Evolutionary conservation across 2,329 filamentous ascomycete species (phyloP), one percentile per base, ranked within the genome.

Genomic region (Colletotrichum karsti): DNA sequence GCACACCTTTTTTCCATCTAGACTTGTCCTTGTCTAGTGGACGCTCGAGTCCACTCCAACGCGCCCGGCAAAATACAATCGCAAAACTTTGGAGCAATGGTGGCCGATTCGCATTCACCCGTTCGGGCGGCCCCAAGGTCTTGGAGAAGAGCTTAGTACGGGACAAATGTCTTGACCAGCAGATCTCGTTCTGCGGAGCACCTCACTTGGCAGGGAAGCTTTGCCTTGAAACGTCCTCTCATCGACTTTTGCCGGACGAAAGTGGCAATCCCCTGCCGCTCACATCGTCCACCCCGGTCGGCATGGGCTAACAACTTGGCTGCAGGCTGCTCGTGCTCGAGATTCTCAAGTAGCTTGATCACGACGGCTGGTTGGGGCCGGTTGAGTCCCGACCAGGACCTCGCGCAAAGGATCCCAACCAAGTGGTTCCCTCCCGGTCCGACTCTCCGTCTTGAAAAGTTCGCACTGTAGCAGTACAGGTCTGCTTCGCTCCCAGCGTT

Each of bases 21-120:
- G 54, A 44, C 64, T 58, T 53, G 60, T 64, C 53, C 53, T 65
- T 64, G 64, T 54, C 64, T 64, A 57, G 53, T 67, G 54, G 60
- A 26, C 48, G 20, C 18, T 22, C 44, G 35, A 57, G 51, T 53
- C 64, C 59, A 63, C 63, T 46, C 22, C 39, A 54, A 28, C 24
- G 30, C 53, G 61, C 44, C 64, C 60, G 64, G 64, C 60, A 67
- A 67, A 67, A 64, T 67, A 35, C 60, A 41, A 48, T 41, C 9
- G 9, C 20, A 42, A 63, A 58, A 65, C 35, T 59, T 48, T 55
- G 46, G 24, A 26, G 30, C 33, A 42, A 30, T 57, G 22, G 28
- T 30, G 42, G 44, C n/a, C 18, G 26, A 30, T 41, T 67, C 39
- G 37, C 37, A 54, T 59, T 64, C 64, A 59, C 20, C 60, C 53